These are phyloP conservation scores for Crucihimalaya himalaica DNA, from an alignment of 345 rosid species.

Conservation along the genomic window DNA sequence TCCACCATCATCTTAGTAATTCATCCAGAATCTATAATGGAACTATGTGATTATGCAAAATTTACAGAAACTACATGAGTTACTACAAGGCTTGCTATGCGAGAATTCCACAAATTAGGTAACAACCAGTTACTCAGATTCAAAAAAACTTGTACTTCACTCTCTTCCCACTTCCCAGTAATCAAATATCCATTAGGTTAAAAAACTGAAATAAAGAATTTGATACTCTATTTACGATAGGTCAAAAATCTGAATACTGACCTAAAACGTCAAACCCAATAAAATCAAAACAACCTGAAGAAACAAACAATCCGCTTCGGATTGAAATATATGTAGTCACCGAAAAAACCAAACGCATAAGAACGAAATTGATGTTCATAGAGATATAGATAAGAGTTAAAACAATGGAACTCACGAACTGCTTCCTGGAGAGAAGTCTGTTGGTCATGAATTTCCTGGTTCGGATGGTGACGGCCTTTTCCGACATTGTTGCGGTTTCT, in stretches of 20 bases:
- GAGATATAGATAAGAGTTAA: not conserved
- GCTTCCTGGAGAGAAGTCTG: slow-evolving; percentile 98
- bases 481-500: slow-evolving; percentile 58
- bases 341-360: not conserved
- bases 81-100: not conserved
- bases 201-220: not conserved
- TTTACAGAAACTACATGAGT: not conserved
- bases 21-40: not conserved
- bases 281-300: not conserved
- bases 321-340: too few species aligned
- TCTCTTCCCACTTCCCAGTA: not conserved
- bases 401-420: slow-evolving; percentile 61
- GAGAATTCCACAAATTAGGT: too few species aligned
- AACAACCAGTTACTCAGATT: not conserved
- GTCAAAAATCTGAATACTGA: not conserved
- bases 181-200: not conserved
- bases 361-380: not conserved
- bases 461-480: slow-evolving; percentile 85
- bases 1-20: not conserved
- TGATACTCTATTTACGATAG: too few species aligned
- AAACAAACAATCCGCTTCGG: too few species aligned
- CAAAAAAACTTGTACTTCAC: not conserved
- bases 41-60: not conserved
- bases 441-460: slow-evolving; percentile 98
- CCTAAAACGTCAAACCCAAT: not conserved